These are phyloP conservation scores for Poterioochromonas sp. DNA, from an alignment of 352 stramenopile genomes.

Conservation along the genomic window DNA sequence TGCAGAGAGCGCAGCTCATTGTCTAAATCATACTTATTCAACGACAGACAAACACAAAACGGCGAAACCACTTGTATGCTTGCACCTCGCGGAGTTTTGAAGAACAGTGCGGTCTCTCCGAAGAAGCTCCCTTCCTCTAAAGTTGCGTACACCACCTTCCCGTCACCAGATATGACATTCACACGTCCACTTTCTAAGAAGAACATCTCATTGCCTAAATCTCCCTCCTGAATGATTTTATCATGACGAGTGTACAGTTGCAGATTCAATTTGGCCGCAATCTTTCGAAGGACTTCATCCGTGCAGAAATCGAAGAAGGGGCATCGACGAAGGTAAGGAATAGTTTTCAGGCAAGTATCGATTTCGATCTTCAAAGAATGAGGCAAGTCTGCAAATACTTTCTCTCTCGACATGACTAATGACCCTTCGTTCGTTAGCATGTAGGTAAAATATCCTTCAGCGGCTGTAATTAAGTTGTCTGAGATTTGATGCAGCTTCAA, in stretches of 20 bases:
- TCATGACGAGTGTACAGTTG: not conserved
- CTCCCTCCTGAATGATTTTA: not conserved
- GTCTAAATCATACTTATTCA: not conserved
- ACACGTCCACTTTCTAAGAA: slow-evolving; percentile 2
- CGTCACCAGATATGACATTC: not conserved
- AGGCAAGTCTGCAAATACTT: not conserved
- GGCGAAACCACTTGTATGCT: not conserved
- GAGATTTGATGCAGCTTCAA: not conserved
- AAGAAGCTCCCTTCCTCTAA: not conserved
- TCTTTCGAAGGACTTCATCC: not conserved
- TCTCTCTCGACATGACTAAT: not conserved
- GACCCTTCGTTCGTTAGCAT: not conserved
- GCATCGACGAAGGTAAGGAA: not conserved
- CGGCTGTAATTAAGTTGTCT: not conserved
- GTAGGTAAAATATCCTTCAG: not conserved
- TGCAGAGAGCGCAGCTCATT: not conserved
- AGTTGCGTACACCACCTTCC: not conserved
- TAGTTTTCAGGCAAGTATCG: not conserved
- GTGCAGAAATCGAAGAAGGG: slow-evolving; percentile 11
- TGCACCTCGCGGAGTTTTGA: not conserved
- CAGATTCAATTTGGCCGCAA: not conserved
- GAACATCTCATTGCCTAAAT: slow-evolving; percentile 7
- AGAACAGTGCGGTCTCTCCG: not conserved
- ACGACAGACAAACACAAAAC: not conserved
- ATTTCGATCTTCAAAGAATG: not conserved